Evolutionary conservation across 805 yeast species (phyloP).

Genomic region (Isabelozyma rhagii): DNA sequence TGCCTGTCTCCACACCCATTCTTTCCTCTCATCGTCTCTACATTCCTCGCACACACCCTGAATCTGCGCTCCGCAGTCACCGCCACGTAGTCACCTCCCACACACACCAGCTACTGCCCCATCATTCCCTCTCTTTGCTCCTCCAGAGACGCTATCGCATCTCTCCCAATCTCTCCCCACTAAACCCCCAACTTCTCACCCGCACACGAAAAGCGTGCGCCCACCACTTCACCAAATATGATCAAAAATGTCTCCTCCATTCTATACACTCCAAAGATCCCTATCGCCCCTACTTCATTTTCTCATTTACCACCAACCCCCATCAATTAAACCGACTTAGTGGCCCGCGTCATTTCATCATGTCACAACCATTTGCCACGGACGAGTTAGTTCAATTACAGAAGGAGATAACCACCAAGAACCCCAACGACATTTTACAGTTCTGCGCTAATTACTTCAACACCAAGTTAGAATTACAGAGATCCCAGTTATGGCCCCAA

Average conservation of each 20-base stretch:
- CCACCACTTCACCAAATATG: background rate
- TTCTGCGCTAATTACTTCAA: conserved; percentile 75
- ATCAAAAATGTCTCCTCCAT: background rate
- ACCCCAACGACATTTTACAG: conserved; percentile 69
- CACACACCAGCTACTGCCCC: no score
- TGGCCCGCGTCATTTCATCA: background rate
- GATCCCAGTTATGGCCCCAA: conserved; percentile 50
- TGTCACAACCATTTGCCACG: conserved; percentile 11
- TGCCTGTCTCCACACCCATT: no score
- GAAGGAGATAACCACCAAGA: conserved; percentile 45
- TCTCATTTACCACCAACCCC: background rate
- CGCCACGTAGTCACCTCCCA: no score
- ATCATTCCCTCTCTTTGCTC: no score
- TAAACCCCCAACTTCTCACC: no score
- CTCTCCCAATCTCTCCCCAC: no score
- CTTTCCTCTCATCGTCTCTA: no score
- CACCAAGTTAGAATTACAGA: conserved; percentile 56
- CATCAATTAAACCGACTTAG: background rate
- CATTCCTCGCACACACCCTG: no score
- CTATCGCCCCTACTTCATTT: background rate
- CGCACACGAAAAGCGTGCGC: background rate
- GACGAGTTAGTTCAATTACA: conserved; percentile 64
- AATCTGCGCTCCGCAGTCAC: no score
- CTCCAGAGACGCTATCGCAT: no score
- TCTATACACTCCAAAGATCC: background rate